Base-by-base conservation (phyloP, 306 rosid species). In the Vigna nakashimae region DNA sequence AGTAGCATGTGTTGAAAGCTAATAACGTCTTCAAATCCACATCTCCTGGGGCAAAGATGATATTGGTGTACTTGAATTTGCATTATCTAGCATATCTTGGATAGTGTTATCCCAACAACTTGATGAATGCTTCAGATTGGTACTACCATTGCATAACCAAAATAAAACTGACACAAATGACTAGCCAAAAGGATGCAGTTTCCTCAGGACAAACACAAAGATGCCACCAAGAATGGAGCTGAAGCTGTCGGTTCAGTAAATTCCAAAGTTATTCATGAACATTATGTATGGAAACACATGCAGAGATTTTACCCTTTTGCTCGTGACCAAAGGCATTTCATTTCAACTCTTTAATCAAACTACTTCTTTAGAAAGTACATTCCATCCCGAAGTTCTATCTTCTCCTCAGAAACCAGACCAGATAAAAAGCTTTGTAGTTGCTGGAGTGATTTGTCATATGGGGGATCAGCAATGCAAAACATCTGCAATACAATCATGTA, bases 391-490 rank as follows among this genome's bases (percentile, higher is more conserved):
- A 83, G 85, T 62, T 92, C 98, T 81, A 95, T 66, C 88, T 89
- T 91, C 86, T 95, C 98, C 77, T 95, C 97, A 11, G 93, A 89
- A 63, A 91, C 92, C 64, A 92, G 83, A 77, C 98, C 98, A 30
- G 93, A 82, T 75, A 92, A 86, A 81, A 92, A 92, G 82, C 97
- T 86, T 68, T 92, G 98, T 52, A 95, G 84, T 79, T 92, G 98
- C 69, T 92, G 98, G 71, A 92, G 90, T 78, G 93, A 89, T 83
- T 95, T 95, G 86, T 95, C 98, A 71, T 95, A 95, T 2, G 97
- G 82, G 15, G 98, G 91, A 79, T 92, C 98, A 1, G 95, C 92
- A 43, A 92, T 71, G 75, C 98, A 95, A 86, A 95, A 92, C 97
- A 95, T 95, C 98, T 95, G 89, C 76, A 38, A 73, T 20, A 68